Evolutionary conservation across 1,284 basidiomycete genomes (phyloP).

Genomic region (Ganoderma boninense): DNA sequence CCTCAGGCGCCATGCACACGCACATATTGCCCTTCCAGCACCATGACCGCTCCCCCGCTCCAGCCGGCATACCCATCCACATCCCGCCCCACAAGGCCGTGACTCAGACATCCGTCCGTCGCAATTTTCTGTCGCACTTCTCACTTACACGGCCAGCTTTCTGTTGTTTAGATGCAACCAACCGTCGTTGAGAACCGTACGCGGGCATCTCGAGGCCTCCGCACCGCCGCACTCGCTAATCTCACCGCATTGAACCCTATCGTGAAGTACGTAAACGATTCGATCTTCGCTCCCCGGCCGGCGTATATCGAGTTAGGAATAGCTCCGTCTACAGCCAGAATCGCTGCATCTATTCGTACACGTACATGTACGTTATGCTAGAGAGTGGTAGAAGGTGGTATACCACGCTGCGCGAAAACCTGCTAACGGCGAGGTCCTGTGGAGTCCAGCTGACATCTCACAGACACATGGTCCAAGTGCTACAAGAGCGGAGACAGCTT

Average conservation of each 20-base stretch:
- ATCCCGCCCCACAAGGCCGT: slow-evolving; percentile 3
- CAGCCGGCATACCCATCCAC: neutral
- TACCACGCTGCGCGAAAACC: neutral
- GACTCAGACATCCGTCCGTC: slow-evolving; percentile 1
- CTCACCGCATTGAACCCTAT: neutral
- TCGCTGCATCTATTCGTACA: neutral
- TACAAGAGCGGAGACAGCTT: neutral
- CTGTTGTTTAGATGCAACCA: neutral
- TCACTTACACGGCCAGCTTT: neutral
- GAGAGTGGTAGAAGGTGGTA: neutral
- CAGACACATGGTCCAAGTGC: neutral
- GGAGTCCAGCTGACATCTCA: neutral
- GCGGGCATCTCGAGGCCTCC: neutral
- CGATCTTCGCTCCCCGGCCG: neutral
- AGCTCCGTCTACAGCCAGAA: neutral
- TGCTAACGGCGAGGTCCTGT: neutral
- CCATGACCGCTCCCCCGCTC: slow-evolving; percentile 14
- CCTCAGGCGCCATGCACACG: slow-evolving; percentile 28
- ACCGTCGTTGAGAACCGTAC: neutral
- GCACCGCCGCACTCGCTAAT: neutral
- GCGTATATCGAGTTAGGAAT: neutral
- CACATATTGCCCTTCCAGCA: slow-evolving; percentile 8
- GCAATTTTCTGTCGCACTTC: neutral
- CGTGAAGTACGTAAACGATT: neutral
- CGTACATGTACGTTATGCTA: neutral